Base-by-base conservation (phyloP, 2,329 filamentous ascomycete species). In the Dothideomycetidae sp. region DNA sequence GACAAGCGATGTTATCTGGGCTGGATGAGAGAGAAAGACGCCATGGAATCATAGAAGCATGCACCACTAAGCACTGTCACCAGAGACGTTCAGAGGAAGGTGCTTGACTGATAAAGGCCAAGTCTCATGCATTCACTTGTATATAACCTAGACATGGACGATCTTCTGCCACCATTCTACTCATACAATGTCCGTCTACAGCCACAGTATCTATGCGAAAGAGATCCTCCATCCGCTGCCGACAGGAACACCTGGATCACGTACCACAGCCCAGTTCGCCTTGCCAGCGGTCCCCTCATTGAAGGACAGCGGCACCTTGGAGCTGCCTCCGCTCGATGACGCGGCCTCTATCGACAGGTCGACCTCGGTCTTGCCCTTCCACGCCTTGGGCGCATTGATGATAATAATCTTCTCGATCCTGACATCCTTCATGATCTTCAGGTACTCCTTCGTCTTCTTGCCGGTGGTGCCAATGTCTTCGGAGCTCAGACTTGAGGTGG, bases 401-500 rank as follows among this genome's bases (percentile, higher is more conserved):
- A 98, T 50, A 32, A 96, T 67, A 39, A 96, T 71, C 61, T 80
- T 85, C 63, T 93, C 85, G 1, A 96, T 75, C 5, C 70, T 64
- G 3, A 96, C 84, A 31, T 71, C 67, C 18, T 70, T 68, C 79
- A 94, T 92, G 4, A 62, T 67, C 67, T 88, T 81, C 44, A 86
- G 60, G 66, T 85, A 96, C 21, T 71, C 68, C 28, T 78, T 76
- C 11, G 75, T 72, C 58, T 81, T 71, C 45, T 75, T 61, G 3
- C 70, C 70, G 35, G 55, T 56, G 58, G 49, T 71, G n/a, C 43
- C 47, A 5, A 79, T 66, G 45, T 92, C 75, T n/a, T 68, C 68
- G 1, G 81, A 86, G 4, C 64, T 64, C n/a, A 96, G 63, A 1
- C 65, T 66, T 11, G 69, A 67, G 34, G 63, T 62, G 4, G 57